A percentile compares a stretch with the other conserved stretches of the same genome.
Conservation (phyloP, 257 asterid genomes). For the Buddleja alternifolia region DNA sequence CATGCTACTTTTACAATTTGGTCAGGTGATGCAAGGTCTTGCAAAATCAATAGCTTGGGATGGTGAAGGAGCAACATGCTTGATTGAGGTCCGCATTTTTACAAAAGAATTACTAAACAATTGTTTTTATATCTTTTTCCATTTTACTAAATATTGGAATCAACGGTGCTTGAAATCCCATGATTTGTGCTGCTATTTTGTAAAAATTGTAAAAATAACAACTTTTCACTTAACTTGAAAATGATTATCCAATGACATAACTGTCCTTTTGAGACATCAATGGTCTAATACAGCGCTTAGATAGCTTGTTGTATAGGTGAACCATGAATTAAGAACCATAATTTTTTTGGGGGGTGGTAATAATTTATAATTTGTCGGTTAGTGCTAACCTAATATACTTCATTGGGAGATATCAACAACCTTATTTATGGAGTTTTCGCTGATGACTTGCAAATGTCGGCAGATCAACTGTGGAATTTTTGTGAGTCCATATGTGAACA, state of each 20-base stretch:
- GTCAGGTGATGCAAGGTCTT: constrained; percentile 97
- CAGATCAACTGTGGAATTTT: neutral
- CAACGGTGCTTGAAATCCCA: too few species aligned
- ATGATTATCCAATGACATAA: too few species aligned
- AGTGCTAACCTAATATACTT: neutral
- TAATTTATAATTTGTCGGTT: neutral
- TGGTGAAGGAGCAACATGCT: constrained; percentile 99
- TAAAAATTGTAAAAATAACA: too few species aligned
- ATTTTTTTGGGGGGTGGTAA: neutral
- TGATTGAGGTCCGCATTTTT: constrained; percentile 77
- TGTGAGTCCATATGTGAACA: neutral
- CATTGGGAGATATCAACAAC: neutral
- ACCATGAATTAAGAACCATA: neutral
- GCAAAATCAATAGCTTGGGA: constrained; percentile 99
- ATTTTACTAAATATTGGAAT: too few species aligned
- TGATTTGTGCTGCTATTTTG: too few species aligned
- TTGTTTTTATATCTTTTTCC: neutral
- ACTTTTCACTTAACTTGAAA: too few species aligned
- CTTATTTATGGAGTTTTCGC: neutral
- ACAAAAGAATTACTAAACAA: neutral
- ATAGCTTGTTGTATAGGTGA: neutral
- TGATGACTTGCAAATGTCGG: neutral
- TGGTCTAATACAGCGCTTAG: neutral
- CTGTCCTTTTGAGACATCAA: too few species aligned
- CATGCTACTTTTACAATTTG: neutral